Evolutionary conservation across 1,139 yeast species (phyloP).

Genomic region (Blastobotrys persicus): DNA sequence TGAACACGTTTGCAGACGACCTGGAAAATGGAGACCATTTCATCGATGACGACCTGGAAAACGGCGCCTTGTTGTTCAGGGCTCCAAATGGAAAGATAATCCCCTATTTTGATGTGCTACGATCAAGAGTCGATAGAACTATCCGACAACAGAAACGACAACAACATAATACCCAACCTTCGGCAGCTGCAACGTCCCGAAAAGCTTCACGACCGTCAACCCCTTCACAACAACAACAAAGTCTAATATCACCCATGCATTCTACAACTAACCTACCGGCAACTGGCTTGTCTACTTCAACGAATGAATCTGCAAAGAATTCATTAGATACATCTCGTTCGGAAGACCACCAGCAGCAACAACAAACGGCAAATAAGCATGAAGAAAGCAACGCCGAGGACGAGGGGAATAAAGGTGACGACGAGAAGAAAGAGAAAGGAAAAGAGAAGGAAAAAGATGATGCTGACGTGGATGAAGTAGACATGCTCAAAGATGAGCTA

Average conservation of each 20-base stretch:
- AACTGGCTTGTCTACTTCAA: conserved; percentile 22
- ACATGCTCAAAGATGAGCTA: conserved; percentile 24
- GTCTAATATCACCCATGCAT: conserved; percentile 23
- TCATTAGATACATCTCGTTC: not conserved
- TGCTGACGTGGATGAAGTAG: conserved; percentile 25
- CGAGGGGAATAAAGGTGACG: no score
- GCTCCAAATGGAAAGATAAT: conserved; percentile 48
- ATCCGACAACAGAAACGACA: conserved; percentile 24
- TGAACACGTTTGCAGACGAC: conserved; percentile 78
- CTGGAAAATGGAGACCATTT: conserved; percentile 75
- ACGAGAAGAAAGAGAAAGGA: conserved; percentile 1
- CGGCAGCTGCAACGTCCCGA: conserved; percentile 15
- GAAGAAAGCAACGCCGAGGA: not conserved
- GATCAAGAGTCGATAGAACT: conserved; percentile 41
- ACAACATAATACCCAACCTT: conserved; percentile 12
- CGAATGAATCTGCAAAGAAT: conserved; percentile 7
- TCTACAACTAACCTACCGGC: conserved; percentile 27
- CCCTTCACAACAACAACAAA: conserved; percentile 7
- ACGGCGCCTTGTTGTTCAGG: conserved; percentile 57
- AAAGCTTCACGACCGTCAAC: conserved; percentile 8
- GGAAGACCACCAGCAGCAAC: conserved; percentile 5
- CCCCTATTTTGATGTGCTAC: conserved; percentile 65
- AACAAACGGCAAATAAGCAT: no score
- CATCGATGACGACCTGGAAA: conserved; percentile 63
- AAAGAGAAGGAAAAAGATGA: conserved; percentile 13